A percentile compares a stretch with the other conserved stretches of the same genome.
These are phyloP conservation scores for Schizonepeta tenuifolia DNA, from an alignment of 257 asterid genomes.

Conservation along the genomic window DNA sequence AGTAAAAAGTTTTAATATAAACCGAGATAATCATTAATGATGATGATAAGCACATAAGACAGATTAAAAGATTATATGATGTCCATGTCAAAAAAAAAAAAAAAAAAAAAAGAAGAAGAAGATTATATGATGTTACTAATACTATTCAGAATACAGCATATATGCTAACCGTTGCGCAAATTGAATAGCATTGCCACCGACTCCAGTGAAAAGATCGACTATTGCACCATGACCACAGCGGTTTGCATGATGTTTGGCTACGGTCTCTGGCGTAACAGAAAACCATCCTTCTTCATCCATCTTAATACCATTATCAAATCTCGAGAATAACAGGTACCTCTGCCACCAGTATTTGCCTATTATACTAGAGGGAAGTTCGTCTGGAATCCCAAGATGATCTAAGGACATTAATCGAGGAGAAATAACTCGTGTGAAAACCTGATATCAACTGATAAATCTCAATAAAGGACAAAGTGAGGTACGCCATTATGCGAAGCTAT, in stretches of 20 bases:
- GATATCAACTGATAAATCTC: background rate
- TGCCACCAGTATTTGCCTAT: constrained; percentile 90
- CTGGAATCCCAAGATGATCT: constrained; percentile 48
- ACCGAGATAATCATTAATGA: background rate
- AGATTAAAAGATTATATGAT: no score
- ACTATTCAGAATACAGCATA: background rate
- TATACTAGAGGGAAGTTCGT: constrained; percentile 57
- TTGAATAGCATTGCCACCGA: constrained; percentile 94
- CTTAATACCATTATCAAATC: constrained; percentile 73
- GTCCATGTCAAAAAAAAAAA: no score
- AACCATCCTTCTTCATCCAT: constrained; percentile 99
- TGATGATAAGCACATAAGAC: no score
- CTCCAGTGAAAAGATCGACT: constrained; percentile 89
- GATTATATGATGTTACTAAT: constrained; percentile 11
- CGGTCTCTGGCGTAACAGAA: constrained; percentile 85
- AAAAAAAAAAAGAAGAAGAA: no score
- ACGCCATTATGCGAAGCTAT: background rate
- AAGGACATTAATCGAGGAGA: constrained; percentile 26
- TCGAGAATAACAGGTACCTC: constrained; percentile 76
- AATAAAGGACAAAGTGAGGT: background rate
- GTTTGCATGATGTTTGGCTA: constrained; percentile 87
- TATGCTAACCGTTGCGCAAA: constrained; percentile 70
- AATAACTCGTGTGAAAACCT: constrained; percentile 9
- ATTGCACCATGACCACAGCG: constrained; percentile 78
- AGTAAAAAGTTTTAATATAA: background rate